These are phyloP conservation scores for Phyllosticta citrichinensis DNA, from an alignment of 2,329 filamentous ascomycete species.

Conservation along the genomic window DNA sequence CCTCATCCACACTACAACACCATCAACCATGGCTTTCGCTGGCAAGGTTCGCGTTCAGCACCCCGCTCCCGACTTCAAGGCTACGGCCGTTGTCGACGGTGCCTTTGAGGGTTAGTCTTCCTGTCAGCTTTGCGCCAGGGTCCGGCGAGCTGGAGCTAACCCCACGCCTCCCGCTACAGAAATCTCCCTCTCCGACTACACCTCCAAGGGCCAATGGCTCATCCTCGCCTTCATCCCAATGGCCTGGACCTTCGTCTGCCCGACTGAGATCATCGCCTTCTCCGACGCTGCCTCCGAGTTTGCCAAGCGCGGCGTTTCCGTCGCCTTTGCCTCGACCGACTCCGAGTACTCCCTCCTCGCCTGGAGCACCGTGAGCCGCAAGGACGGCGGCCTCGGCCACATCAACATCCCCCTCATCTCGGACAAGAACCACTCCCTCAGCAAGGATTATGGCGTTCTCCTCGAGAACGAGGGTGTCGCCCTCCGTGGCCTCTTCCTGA, in stretches of 20 bases:
- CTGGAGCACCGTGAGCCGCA: conserved; percentile 48
- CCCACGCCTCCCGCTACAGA: conserved; percentile 17
- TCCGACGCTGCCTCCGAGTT: conserved; percentile 53
- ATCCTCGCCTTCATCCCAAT: conserved; percentile 58
- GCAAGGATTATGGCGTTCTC: conserved; percentile 53
- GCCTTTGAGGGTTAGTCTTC: conserved; percentile 27
- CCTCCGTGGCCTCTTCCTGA: conserved; percentile 55
- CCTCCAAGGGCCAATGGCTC: conserved; percentile 44
- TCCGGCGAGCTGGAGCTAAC: not conserved
- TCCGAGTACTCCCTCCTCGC: conserved; percentile 49
- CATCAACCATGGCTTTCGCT: conserved; percentile 21
- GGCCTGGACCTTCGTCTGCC: conserved; percentile 60
- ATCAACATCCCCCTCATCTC: conserved; percentile 52
- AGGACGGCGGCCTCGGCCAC: conserved; percentile 51
- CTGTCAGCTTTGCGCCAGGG: not conserved
- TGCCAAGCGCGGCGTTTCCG: conserved; percentile 46
- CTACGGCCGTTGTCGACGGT: conserved; percentile 31
- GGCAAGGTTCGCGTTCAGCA: conserved; percentile 31
- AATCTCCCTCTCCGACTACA: conserved; percentile 29
- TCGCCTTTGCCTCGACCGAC: conserved; percentile 54
- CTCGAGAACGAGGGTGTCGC: conserved; percentile 55
- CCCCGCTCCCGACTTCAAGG: conserved; percentile 28
- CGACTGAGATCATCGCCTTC: conserved; percentile 56
- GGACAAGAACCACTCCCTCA: conserved; percentile 52
- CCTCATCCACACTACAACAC: not conserved